Percentiles rank a stretch among this genome's conserved stretches.
These are phyloP conservation scores for Hypoxylon rickii DNA, from an alignment of 495 filamentous ascomycete genomes.

Conservation along the genomic window DNA sequence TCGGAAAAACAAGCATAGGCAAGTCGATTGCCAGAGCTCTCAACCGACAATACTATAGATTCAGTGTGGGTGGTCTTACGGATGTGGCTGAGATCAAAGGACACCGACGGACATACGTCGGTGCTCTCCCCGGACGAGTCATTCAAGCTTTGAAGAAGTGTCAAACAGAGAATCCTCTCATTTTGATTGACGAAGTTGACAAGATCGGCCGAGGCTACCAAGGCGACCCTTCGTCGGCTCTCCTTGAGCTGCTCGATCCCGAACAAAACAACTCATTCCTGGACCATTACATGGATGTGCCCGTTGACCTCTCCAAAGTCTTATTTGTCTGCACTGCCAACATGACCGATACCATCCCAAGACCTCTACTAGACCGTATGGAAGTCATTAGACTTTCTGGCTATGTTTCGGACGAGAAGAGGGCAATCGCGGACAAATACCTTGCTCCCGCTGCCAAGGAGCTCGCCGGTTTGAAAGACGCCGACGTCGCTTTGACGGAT, in stretches of 20 bases:
- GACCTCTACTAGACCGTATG: constrained; percentile 95
- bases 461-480: constrained; percentile 85
- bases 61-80: constrained; percentile 94
- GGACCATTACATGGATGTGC: constrained; percentile 99
- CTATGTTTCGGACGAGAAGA: constrained; percentile 98
- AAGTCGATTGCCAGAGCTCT: constrained; percentile 96
- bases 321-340: constrained; percentile 99
- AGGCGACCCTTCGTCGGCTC: constrained; percentile 92
- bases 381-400: constrained; percentile 96
- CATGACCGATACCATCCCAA: constrained; percentile 97
- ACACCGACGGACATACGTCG: constrained; percentile 94
- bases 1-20: constrained; percentile 98
- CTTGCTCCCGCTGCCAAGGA: constrained; percentile 91
- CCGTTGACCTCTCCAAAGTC: constrained; percentile 96
- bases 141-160: constrained; percentile 99
- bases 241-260: constrained; percentile 93
- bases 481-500: constrained; percentile 80
- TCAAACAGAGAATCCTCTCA: constrained; percentile 95
- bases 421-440: constrained; percentile 95
- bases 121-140: constrained; percentile 92
- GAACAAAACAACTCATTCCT: constrained; percentile 98
- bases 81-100: constrained; percentile 99
- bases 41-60: constrained; percentile 95
- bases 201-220: constrained; percentile 96
- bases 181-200: constrained; percentile 96